Base-by-base conservation (phyloP, 176 grass and related monocot species). In the Avena eriantha region DNA sequence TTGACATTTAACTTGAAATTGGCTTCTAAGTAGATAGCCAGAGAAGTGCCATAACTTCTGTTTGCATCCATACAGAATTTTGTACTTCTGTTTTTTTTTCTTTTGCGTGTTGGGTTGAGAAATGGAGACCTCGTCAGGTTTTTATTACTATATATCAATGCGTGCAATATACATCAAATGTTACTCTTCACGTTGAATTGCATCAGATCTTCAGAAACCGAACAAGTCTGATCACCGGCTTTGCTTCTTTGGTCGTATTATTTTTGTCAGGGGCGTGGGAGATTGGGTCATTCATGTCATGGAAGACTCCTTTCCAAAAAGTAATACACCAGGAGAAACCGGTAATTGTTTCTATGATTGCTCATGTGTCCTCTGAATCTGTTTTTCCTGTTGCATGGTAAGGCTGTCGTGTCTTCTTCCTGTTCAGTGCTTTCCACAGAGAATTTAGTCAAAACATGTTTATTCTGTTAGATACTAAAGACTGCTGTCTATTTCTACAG, bases 221-320 rank as follows among this genome's bases (percentile, higher is more conserved):
- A 74, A 21, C 34, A 48, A 10, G 36, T 61, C 22, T 36, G 26
- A 65, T 50, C 22, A 34, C 23, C 11, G 6, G 0, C 5, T 7
- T n/a, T 31, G 24, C 5, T 26, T 39, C 46, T 3, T 58, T 51
- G 31, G 51, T 87, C 85, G 33, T 79, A 18, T 84, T 35, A 56
- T 67, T 77, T 47, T 48, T 81, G 63, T 36, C 55, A 98, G 96
- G 66, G 96, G 93, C 33, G 90, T 95, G 19, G 96, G 93, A 7
- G 90, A 87, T 83, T 98, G 90, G 90, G 89, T 95, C 16, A 58
- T 98, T 69, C 76, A 81, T 4, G 59, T 87, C 18, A 92, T 98
- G 88, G 89, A 88, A 87, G 96, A 76, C n/a, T 94, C 75, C 81
- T 95, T 98, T 82, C 77, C 70, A 18, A 79, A 29, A 29, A 29